Percentiles rank a stretch among this genome's conserved stretches.
These are phyloP conservation scores for Globisporangium acanthophoron DNA, from an alignment of 352 stramenopile species.

Conservation along the genomic window DNA sequence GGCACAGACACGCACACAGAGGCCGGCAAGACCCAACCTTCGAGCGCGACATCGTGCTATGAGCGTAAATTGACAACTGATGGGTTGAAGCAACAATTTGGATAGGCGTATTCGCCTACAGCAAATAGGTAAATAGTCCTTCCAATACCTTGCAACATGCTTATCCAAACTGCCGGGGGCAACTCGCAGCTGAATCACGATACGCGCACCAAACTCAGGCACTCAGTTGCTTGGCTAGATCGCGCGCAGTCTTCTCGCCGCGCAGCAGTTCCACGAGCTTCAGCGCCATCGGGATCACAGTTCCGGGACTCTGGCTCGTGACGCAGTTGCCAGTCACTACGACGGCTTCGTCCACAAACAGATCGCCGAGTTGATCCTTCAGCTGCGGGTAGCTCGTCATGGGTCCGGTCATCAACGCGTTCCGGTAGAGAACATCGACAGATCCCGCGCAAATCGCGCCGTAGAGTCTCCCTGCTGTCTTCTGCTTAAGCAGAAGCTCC, in stretches of 20 bases:
- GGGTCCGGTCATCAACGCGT: conserved; percentile 32
- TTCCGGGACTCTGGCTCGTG: conserved; percentile 56
- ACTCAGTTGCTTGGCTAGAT: conserved; percentile 7
- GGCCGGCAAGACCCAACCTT: too few species aligned
- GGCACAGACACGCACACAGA: too few species aligned
- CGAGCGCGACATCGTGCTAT: too few species aligned
- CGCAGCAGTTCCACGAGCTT: conserved; percentile 56
- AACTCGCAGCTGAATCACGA: too few species aligned
- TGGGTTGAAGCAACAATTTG: too few species aligned
- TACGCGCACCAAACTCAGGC: not conserved
- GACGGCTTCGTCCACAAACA: conserved; percentile 47
- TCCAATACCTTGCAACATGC: too few species aligned
- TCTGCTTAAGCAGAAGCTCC: conserved; percentile 47
- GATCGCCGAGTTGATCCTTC: conserved; percentile 29
- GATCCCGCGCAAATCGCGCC: conserved; percentile 49
- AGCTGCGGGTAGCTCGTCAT: conserved; percentile 39
- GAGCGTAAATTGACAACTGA: too few species aligned
- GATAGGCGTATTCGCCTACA: too few species aligned
- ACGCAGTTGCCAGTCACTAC: conserved; percentile 61
- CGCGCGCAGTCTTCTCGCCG: conserved; percentile 23
- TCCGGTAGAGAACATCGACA: conserved; percentile 47
- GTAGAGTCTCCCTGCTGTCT: conserved; percentile 37
- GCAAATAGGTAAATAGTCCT: too few species aligned
- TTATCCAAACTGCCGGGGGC: too few species aligned
- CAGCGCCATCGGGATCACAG: conserved; percentile 48